Percentiles rank a stretch among this genome's conserved stretches.
These are phyloP conservation scores for Aspergillus baeticus DNA, from an alignment of 495 filamentous ascomycete species.

Conservation along the genomic window DNA sequence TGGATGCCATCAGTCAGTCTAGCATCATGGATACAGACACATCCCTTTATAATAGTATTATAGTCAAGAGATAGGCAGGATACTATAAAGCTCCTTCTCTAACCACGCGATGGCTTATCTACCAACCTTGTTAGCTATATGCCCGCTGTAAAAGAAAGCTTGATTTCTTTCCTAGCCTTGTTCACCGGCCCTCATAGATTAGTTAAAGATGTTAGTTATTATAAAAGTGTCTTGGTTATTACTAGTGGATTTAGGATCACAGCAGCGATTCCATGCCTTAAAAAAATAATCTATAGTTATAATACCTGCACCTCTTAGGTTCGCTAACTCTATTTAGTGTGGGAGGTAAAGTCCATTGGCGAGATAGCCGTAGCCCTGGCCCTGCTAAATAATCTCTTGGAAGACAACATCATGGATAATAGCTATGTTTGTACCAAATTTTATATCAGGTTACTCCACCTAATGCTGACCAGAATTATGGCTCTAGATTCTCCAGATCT, in stretches of 20 bases:
- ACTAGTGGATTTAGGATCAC: slow-evolving; percentile 25
- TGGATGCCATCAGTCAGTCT: slow-evolving; percentile 34
- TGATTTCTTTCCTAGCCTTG: slow-evolving; percentile 19
- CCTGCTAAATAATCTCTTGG: slow-evolving; percentile 21
- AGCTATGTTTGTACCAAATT: slow-evolving; percentile 21
- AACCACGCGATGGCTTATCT: slow-evolving; percentile 20
- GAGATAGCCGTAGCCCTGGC: slow-evolving; percentile 8
- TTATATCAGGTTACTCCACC: not conserved
- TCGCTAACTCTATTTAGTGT: slow-evolving; percentile 33
- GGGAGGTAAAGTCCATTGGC: slow-evolving; percentile 24
- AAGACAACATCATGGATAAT: slow-evolving; percentile 24
- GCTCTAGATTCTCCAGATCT: slow-evolving; percentile 22
- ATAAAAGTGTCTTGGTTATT: slow-evolving; percentile 31
- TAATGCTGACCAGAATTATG: slow-evolving; percentile 1
- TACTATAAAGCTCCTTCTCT: slow-evolving; percentile 27
- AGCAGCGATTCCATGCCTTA: slow-evolving; percentile 27
- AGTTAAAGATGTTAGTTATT: slow-evolving; percentile 20
- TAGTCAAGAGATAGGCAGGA: slow-evolving; percentile 28
- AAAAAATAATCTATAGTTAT: slow-evolving; percentile 31
- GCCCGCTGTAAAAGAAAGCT: not conserved
- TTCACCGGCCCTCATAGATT: slow-evolving; percentile 30
- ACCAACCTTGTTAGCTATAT: slow-evolving; percentile 8
- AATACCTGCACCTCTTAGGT: slow-evolving; percentile 23
- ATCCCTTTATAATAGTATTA: slow-evolving; percentile 40
- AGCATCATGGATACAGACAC: slow-evolving; percentile 31